A percentile compares a stretch with the other conserved stretches of the same genome.
These are phyloP conservation scores for Perkinsus marinus DNA, from an alignment of 169 alveolate genomes.

Conservation along the genomic window DNA sequence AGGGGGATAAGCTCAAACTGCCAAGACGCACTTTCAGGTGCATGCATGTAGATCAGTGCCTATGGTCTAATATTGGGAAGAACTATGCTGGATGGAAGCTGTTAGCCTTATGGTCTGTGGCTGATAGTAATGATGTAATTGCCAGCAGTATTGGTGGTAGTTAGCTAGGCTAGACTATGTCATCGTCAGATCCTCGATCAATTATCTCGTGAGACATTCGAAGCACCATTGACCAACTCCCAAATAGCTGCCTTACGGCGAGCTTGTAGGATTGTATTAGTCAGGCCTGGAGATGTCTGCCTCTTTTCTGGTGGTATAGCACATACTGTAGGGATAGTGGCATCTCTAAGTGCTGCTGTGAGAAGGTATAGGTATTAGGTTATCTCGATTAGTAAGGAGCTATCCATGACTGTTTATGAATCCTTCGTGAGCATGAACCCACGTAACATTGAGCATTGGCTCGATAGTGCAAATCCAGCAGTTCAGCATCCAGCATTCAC, in stretches of 20 bases:
- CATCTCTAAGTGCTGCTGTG: background rate
- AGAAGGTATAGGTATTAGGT: background rate
- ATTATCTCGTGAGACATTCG: background rate
- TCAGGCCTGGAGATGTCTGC: background rate
- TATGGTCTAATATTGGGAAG: constrained; percentile 4
- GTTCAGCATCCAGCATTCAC: background rate
- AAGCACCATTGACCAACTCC: background rate
- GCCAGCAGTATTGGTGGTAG: too few species aligned
- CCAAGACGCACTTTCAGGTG: background rate
- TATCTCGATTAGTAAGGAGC: background rate
- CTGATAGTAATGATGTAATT: background rate
- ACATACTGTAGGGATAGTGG: background rate
- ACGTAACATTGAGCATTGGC: background rate
- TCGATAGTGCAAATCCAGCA: background rate
- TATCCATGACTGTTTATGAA: background rate
- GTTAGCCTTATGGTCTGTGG: constrained; percentile 3
- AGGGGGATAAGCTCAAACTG: background rate
- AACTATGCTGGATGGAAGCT: constrained; percentile 2
- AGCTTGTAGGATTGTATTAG: background rate
- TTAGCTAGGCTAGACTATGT: background rate
- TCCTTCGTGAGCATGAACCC: background rate
- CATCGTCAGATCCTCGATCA: background rate
- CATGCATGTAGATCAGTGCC: constrained; percentile 1
- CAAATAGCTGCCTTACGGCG: background rate
- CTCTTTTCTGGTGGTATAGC: background rate